phyloP scores from a whole-genome alignment of 176 grass and related monocot species.

The Metroxylon sagu region DNA sequence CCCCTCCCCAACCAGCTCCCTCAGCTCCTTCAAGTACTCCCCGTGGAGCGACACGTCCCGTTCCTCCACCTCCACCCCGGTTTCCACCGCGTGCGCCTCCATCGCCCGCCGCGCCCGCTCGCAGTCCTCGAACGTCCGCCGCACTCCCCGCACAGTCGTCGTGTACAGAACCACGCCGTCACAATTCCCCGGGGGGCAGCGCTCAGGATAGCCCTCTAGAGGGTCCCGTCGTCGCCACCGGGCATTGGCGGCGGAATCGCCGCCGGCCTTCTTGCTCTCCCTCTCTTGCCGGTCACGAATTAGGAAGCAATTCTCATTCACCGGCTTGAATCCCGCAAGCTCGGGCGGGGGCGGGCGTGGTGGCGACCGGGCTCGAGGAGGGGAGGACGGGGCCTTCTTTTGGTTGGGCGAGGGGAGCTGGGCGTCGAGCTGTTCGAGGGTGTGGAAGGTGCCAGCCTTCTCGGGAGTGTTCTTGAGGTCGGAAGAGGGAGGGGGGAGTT shows the following conservation, averaged over 20 bases:
- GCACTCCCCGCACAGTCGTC: conserved; percentile 58
- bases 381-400: conserved; percentile 1
- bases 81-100: conserved; percentile 45
- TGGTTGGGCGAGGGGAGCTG: background rate
- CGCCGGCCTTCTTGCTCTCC: conserved; percentile 11
- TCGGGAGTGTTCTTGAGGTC: background rate
- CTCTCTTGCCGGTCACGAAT: conserved; percentile 56
- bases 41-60: conserved; percentile 75
- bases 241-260: conserved; percentile 5
- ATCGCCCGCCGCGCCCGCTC: conserved; percentile 45
- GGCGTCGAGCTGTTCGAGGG: background rate
- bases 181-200: conserved; percentile 51
- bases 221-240: conserved; percentile 17
- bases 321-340: conserved; percentile 41
- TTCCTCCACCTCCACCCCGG: conserved; percentile 53
- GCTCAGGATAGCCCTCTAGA: conserved; percentile 31
- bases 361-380: no score
- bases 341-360: conserved; percentile 27
- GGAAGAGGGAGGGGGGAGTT: background rate
- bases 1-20: conserved; percentile 23
- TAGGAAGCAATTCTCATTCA: conserved; percentile 79
- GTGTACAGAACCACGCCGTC: conserved; percentile 63
- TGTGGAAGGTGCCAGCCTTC: conserved; percentile 23
- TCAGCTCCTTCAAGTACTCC: conserved; percentile 66
- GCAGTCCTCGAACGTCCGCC: conserved; percentile 84